A percentile compares a stretch with the other conserved stretches of the same genome.
Evolutionary conservation across 2,329 filamentous ascomycete species (phyloP).

Genomic region (Cadophora luteo-olivacea): DNA sequence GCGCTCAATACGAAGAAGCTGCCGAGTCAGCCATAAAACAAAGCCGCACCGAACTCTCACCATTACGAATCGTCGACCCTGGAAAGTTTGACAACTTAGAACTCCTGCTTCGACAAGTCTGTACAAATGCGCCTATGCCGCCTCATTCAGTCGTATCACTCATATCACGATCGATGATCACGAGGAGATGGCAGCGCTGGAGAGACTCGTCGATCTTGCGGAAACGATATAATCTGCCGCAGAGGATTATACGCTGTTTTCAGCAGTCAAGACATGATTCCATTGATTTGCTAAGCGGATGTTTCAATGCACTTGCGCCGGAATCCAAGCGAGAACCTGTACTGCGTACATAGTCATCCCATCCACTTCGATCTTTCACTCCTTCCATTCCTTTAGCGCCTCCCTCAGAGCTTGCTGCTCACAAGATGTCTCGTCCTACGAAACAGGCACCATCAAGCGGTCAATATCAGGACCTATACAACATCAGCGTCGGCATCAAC

Average conservation of each 20-base stretch:
- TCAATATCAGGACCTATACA: constrained; percentile 58
- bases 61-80: constrained; percentile 29
- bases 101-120: constrained; percentile 34
- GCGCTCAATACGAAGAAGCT: constrained; percentile 41
- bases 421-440: constrained; percentile 32
- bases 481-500: constrained; percentile 16
- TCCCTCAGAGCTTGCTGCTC: too few relatives aligned
- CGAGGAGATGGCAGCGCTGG: constrained; percentile 37
- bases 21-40: constrained; percentile 36
- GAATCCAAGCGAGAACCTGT: constrained; percentile 20
- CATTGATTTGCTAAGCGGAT: constrained; percentile 37
- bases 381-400: background rate
- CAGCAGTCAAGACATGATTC: constrained; percentile 30
- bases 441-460: constrained; percentile 58
- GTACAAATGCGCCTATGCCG: constrained; percentile 39
- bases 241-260: constrained; percentile 34
- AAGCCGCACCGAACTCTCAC: constrained; percentile 31
- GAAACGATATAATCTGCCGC: constrained; percentile 33
- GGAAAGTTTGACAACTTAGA: constrained; percentile 31
- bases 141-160: constrained; percentile 39
- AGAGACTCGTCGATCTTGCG: constrained; percentile 32
- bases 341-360: background rate
- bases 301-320: constrained; percentile 25
- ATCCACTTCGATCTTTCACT: background rate
- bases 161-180: constrained; percentile 41